Evolutionary conservation across 2,329 filamentous ascomycete genomes (phyloP).

Genomic region (Aspergillus chevalieri): DNA sequence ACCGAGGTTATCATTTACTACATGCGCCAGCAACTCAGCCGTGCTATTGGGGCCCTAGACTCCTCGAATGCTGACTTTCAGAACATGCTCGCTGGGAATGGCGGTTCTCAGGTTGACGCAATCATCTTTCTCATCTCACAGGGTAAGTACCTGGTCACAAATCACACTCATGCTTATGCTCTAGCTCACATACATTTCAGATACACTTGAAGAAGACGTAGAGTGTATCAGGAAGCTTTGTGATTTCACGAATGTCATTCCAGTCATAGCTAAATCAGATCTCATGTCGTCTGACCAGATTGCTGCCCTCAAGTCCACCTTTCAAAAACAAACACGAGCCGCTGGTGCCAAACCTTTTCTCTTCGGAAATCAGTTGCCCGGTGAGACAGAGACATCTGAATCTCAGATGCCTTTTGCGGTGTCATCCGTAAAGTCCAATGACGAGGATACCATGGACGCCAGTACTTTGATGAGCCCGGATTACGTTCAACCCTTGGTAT

Average conservation of each 20-base stretch:
- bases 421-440: conserved; percentile 65
- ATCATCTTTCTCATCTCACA: conserved; percentile 75
- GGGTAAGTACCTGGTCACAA: conserved; percentile 49
- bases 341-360: conserved; percentile 60
- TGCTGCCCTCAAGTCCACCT: conserved; percentile 51
- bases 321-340: conserved; percentile 24
- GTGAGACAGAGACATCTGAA: conserved; percentile 18
- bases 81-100: conserved; percentile 70
- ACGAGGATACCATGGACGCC: conserved; percentile 82
- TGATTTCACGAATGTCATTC: conserved; percentile 74
- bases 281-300: conserved; percentile 56
- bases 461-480: conserved; percentile 88
- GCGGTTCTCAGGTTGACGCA: conserved; percentile 76
- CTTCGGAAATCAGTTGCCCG: conserved; percentile 46
- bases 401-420: conserved; percentile 60
- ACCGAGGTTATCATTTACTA: conserved; percentile 62
- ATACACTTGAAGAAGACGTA: conserved; percentile 58
- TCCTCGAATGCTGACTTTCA: conserved; percentile 69
- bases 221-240: conserved; percentile 66
- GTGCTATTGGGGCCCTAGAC: conserved; percentile 55
- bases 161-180: background rate
- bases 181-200: conserved; percentile 31
- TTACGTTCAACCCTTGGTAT: conserved; percentile 72
- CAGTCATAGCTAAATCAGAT: conserved; percentile 73
- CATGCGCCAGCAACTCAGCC: conserved; percentile 62